These are phyloP conservation scores for Candolleomyces efflorescens DNA, from an alignment of 768 basidiomycete species.

Conservation along the genomic window DNA sequence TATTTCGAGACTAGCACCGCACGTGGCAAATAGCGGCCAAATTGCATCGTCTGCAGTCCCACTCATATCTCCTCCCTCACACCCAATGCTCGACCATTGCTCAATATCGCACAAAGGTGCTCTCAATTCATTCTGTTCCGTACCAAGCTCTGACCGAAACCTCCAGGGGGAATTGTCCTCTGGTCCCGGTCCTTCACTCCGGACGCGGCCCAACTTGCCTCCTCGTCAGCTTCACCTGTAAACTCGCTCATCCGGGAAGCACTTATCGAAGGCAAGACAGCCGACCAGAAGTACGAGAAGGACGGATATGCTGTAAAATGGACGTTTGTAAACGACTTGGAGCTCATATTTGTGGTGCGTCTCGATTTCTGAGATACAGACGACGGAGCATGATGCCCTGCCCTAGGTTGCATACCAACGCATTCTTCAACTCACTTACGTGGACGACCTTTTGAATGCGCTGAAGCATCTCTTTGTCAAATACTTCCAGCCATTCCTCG, in stretches of 20 bases:
- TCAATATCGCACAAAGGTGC: slow-evolving; percentile 92
- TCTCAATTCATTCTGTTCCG: background rate
- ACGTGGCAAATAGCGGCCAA: too few relatives aligned
- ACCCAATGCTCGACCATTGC: slow-evolving; percentile 86
- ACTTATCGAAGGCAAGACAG: slow-evolving; percentile 82
- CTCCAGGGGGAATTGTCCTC: slow-evolving; percentile 81
- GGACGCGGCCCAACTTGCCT: slow-evolving; percentile 63
- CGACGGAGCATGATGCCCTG: background rate
- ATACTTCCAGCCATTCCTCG: slow-evolving; percentile 79
- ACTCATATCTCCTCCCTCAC: background rate
- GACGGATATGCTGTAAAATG: slow-evolving; percentile 94
- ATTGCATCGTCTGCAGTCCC: background rate
- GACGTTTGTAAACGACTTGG: slow-evolving; percentile 93
- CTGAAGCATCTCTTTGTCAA: slow-evolving; percentile 84
- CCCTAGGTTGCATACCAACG: slow-evolving; percentile 91
- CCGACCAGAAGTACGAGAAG: slow-evolving; percentile 85
- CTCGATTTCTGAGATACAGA: background rate
- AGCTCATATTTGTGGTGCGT: slow-evolving; percentile 93
- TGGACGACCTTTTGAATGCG: slow-evolving; percentile 79
- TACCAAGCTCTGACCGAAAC: background rate
- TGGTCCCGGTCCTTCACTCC: slow-evolving; percentile 97
- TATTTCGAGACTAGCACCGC: too few relatives aligned
- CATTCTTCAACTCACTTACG: slow-evolving; percentile 90
- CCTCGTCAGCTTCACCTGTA: slow-evolving; percentile 75
- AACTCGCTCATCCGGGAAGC: slow-evolving; percentile 88